phyloP scores from a whole-genome alignment of 257 asterid species.

The Henckelia pumila region DNA sequence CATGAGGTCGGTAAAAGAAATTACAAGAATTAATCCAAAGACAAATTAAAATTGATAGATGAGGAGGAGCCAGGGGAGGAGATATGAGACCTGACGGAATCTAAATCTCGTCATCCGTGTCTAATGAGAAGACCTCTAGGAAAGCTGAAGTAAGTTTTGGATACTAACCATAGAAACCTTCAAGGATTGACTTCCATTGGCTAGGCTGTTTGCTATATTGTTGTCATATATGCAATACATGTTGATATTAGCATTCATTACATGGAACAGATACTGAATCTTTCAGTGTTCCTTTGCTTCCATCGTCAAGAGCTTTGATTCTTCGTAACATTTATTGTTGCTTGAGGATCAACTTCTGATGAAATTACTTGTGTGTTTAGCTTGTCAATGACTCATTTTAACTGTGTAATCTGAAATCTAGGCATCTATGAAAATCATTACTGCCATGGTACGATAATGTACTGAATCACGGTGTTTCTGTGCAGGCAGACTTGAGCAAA shows the following conservation, averaged over 20 bases:
- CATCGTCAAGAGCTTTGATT: not conserved
- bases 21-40: not conserved
- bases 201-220: not conserved
- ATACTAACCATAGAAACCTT: too few species aligned
- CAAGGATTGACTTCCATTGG: too few species aligned
- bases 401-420: not conserved
- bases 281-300: not conserved
- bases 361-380: not conserved
- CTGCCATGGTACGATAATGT: slow-evolving; percentile 1
- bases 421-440: not conserved
- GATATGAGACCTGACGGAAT: not conserved
- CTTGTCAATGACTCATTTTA: not conserved
- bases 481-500: slow-evolving; percentile 93
- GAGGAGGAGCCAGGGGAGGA: slow-evolving; percentile 58
- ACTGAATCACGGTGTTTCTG: slow-evolving; percentile 28
- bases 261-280: not conserved
- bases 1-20: not conserved
- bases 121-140: too few species aligned
- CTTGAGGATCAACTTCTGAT: not conserved
- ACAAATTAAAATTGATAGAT: not conserved
- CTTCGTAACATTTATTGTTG: not conserved
- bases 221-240: too few species aligned
- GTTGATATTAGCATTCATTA: not conserved
- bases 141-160: too few species aligned
- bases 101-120: not conserved